Conservation (phyloP, 2,329 filamentous ascomycete genomes). For the Ceratocystis ficicola region DNA sequence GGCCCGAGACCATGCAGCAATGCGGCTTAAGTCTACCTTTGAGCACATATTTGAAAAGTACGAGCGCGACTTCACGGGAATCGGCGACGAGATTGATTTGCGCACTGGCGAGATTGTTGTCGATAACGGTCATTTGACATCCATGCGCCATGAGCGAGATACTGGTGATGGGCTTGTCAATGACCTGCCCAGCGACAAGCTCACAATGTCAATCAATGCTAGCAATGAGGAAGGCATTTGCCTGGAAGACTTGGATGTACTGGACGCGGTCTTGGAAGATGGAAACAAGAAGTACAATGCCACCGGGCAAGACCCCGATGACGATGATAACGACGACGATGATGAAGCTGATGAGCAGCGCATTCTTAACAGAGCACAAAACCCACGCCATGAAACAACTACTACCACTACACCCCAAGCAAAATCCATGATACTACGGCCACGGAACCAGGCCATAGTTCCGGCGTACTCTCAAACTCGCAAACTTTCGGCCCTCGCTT, state of each 20-base stretch:
- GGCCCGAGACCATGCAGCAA: constrained; percentile 53
- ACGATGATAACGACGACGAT: not conserved
- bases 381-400: not conserved
- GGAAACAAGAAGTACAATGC: not conserved
- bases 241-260: constrained; percentile 27
- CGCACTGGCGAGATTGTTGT: constrained; percentile 71
- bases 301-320: not conserved
- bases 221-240: constrained; percentile 31
- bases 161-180: constrained; percentile 30
- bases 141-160: constrained; percentile 46
- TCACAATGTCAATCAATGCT: constrained; percentile 27
- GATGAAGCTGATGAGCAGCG: not conserved
- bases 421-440: not conserved
- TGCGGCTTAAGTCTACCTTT: constrained; percentile 67
- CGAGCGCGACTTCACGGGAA: constrained; percentile 63
- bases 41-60: constrained; percentile 87
- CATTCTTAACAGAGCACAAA: not conserved
- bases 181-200: constrained; percentile 21
- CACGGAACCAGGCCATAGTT: not conserved
- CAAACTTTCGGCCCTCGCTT: not conserved
- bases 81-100: constrained; percentile 84
- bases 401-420: not conserved
- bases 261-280: constrained; percentile 11
- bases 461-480: not conserved
- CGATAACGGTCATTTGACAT: constrained; percentile 71